Evolutionary conservation across 495 filamentous ascomycete species (phyloP).

Genomic region (Penicillium malachiteum): DNA sequence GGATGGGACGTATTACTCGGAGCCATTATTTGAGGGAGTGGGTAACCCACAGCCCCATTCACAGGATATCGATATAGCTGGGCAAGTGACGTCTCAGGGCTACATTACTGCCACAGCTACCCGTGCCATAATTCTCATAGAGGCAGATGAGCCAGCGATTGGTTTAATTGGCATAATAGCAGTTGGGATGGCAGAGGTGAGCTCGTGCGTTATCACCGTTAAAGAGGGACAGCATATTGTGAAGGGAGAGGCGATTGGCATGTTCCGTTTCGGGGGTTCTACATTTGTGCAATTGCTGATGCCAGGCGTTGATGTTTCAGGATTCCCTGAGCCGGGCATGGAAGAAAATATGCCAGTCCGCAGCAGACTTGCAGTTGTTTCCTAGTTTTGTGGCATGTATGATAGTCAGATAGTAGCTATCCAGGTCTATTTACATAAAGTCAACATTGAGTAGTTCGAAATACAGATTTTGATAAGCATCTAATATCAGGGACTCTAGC

Average conservation of each 20-base stretch:
- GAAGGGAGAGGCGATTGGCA: constrained; percentile 68
- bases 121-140: constrained; percentile 64
- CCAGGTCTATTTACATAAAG: too few species aligned
- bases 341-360: constrained; percentile 59
- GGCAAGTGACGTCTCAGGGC: constrained; percentile 62
- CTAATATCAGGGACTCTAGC: too few species aligned
- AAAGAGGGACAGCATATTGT: constrained; percentile 56
- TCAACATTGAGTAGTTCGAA: too few species aligned
- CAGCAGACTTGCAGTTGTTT: constrained; percentile 47
- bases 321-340: constrained; percentile 50
- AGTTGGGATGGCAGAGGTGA: constrained; percentile 72
- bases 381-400: background rate
- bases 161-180: constrained; percentile 60
- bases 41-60: constrained; percentile 39
- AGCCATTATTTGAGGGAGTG: constrained; percentile 54
- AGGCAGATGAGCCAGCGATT: constrained; percentile 65
- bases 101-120: constrained; percentile 61
- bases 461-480: too few species aligned
- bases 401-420: too few species aligned
- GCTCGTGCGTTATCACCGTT: constrained; percentile 67
- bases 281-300: constrained; percentile 63
- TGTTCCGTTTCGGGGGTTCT: constrained; percentile 74
- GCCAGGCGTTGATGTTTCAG: constrained; percentile 29
- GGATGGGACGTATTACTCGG: constrained; percentile 68
- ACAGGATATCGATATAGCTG: constrained; percentile 53